These are phyloP conservation scores for Vicia villosa DNA, from an alignment of 306 rosid species.

Conservation along the genomic window DNA sequence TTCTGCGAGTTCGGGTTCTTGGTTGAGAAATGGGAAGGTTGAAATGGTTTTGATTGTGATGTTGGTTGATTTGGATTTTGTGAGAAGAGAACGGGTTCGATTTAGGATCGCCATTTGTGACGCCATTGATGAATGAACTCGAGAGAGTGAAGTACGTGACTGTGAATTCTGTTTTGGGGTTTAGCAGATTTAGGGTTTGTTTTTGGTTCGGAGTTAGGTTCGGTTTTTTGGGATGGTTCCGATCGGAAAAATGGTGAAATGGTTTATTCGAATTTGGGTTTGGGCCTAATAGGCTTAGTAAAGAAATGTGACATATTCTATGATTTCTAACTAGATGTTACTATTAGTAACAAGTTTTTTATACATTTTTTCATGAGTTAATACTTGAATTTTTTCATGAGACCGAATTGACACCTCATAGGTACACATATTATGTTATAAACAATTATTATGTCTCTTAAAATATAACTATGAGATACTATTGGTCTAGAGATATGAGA, in stretches of 20 bases:
- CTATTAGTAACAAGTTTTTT: not conserved
- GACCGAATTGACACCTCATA: too few relatives aligned
- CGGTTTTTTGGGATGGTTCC: not conserved
- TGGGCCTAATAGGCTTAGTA: not conserved
- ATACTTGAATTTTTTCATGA: too few relatives aligned
- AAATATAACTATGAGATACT: too few relatives aligned
- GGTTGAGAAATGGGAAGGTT: slow-evolving; percentile 63
- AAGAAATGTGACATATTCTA: not conserved
- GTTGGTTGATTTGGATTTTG: slow-evolving; percentile 10
- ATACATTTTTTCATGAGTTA: too few relatives aligned
- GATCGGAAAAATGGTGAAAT: not conserved
- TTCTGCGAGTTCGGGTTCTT: slow-evolving; percentile 74
- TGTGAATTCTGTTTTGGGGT: not conserved
- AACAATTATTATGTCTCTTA: too few relatives aligned
- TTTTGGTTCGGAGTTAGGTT: slow-evolving; percentile 13
- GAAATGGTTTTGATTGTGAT: slow-evolving; percentile 51
- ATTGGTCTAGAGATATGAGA: too few relatives aligned
- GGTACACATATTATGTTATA: too few relatives aligned
- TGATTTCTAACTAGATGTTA: not conserved
- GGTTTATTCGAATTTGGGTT: not conserved
- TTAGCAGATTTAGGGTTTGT: slow-evolving; percentile 43
- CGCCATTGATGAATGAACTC: slow-evolving; percentile 62
- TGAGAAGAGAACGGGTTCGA: slow-evolving; percentile 54
- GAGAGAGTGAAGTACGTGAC: not conserved
- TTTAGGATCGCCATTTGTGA: slow-evolving; percentile 72